Evolutionary conservation across 768 basidiomycete genomes (phyloP), one percentile per base, ranked within the genome.

Genomic region (Lentinus tigrinus): DNA sequence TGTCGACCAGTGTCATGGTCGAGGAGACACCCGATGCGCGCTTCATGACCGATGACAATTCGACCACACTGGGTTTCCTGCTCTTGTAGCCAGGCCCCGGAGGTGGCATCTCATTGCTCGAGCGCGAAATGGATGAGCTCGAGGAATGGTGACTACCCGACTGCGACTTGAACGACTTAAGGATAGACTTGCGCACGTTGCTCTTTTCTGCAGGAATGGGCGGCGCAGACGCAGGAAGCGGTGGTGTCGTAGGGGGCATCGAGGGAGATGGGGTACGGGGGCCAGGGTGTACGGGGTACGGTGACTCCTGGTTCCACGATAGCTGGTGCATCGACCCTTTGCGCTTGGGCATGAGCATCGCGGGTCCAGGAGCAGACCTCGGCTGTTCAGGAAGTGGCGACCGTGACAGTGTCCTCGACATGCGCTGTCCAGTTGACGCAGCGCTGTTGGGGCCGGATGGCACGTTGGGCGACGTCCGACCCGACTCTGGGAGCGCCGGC

Each of bases 271-370:
- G 54, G 36, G 54, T 60, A 14, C 49, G 60, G 10, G 65, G 55
- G 10, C 60, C 54, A 40, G 77, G 77, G 36, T 60, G 73, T 43
- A 66, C 64, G 40, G 89, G 84, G 71, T 89, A 88, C 23, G 83
- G 85, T 1, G 85, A 82, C 61, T 91, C 87, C 63, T 89, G 88
- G 70, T 93, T 85, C 71, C 88, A 88, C 48, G 82, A 80, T 54
- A 89, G 74, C 19, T 79, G 77, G 61, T 82, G 70, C 61, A 57
- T 67, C 70, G 31, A 78, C 64, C 74, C 77, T 75, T 66, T 77
- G 72, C 65, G 59, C 52, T 26, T 75, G 21, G 67, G 56, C 43
- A 48, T 31, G 14, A 56, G 47, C 36, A 56, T 61, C 31, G 51
- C 54, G n/a, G 74, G 75, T 16, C 69, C 68, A 34, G 78, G 73